A percentile compares a stretch with the other conserved stretches of the same genome.
Evolutionary conservation across 2,329 filamentous ascomycete genomes (phyloP).

Genomic region (Diplocarpon rosae): DNA sequence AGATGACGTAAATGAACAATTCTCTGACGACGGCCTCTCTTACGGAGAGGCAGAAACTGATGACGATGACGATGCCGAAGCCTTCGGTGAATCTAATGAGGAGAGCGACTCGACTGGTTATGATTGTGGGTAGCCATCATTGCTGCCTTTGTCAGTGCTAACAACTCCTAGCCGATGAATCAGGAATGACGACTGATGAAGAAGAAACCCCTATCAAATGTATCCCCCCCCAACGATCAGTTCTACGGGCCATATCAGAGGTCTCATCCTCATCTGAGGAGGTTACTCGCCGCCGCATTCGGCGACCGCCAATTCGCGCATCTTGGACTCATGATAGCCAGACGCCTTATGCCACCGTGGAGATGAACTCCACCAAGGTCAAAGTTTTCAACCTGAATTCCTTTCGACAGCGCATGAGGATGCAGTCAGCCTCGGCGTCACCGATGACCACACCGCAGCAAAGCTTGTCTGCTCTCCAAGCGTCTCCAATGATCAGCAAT

Average conservation of each 20-base stretch:
- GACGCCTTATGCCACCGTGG: conserved; percentile 32
- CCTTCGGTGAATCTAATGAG: conserved; percentile 20
- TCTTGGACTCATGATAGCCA: conserved; percentile 26
- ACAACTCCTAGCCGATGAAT: conserved; percentile 42
- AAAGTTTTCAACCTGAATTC: conserved; percentile 3
- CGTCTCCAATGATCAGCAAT: conserved; percentile 49
- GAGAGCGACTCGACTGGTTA: conserved; percentile 38
- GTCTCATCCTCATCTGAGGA: conserved; percentile 6
- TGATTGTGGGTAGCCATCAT: conserved; percentile 40
- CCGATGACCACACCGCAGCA: not conserved
- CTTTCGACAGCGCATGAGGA: conserved; percentile 2
- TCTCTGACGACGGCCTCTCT: conserved; percentile 12
- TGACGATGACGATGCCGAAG: conserved; percentile 1
- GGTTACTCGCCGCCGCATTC: conserved; percentile 1
- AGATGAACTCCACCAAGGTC: conserved; percentile 17
- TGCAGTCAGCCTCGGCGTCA: conserved; percentile 12
- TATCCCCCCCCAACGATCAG: conserved; percentile 26
- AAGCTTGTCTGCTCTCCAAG: conserved; percentile 3
- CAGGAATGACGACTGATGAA: conserved; percentile 46
- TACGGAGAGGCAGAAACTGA: conserved; percentile 4
- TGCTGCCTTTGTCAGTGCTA: conserved; percentile 30
- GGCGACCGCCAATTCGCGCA: conserved; percentile 24
- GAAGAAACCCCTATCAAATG: conserved; percentile 30
- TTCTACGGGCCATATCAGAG: conserved; percentile 4
- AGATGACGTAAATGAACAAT: conserved; percentile 40